These are phyloP conservation scores for Suhomyces sp. DNA, from an alignment of 805 yeast genomes.

Conservation along the genomic window DNA sequence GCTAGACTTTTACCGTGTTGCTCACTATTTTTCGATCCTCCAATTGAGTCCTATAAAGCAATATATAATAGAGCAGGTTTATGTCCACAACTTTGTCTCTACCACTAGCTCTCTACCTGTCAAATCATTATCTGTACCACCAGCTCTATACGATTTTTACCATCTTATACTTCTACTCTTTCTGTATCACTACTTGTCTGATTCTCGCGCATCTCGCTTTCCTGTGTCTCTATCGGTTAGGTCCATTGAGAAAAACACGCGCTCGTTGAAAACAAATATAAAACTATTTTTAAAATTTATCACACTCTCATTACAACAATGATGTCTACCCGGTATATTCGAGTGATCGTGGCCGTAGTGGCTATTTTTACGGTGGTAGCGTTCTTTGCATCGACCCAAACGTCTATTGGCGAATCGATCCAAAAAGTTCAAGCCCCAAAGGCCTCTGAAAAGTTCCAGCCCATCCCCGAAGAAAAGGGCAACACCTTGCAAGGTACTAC, in stretches of 20 bases:
- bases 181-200: too few species aligned
- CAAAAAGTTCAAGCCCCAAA: conserved; percentile 30
- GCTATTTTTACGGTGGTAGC: conserved; percentile 50
- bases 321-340: conserved; percentile 48
- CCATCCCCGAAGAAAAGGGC: conserved; percentile 12
- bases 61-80: too few species aligned
- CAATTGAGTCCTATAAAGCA: too few species aligned
- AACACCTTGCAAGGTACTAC: conserved; percentile 34
- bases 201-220: too few species aligned
- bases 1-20: too few species aligned
- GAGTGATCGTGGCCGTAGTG: conserved; percentile 50
- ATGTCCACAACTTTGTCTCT: too few species aligned
- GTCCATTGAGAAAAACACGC: neutral
- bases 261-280: neutral
- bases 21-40: too few species aligned
- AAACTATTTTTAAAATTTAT: too few species aligned
- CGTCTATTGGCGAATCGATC: conserved; percentile 29
- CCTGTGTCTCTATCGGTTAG: neutral
- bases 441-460: conserved; percentile 21
- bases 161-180: too few species aligned
- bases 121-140: too few species aligned
- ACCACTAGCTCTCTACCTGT: too few species aligned
- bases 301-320: conserved; percentile 11
- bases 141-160: too few species aligned
- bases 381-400: conserved; percentile 47